Base-by-base conservation (phyloP, 768 basidiomycete genomes). In the Suillus tomentosus region DNA sequence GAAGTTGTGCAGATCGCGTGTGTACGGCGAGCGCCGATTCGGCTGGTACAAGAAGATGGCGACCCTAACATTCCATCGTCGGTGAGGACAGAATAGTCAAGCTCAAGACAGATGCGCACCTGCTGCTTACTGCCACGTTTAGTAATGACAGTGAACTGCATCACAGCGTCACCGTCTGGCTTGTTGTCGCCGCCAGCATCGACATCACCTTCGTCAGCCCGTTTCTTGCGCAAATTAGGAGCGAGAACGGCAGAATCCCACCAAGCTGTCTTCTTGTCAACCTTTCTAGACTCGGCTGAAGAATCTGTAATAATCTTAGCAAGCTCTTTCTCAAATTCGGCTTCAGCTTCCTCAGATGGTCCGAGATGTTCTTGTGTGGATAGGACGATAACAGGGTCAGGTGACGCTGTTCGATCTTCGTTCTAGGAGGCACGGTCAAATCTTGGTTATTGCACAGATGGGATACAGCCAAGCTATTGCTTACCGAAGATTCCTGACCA, bases 51-150 rank as follows among this genome's bases (percentile, higher is more conserved):
- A 94, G 89, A 53, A 99, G 82, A 71, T 93, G 87, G n/a, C 93
- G 91, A 24, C 84, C 83, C 95, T 97, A 65, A 47, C 24, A 50
- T 55, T 61, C 47, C 24, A 48, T 55, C 64, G 51, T 19, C 6
- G 36, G 56, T 70, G 36, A 34, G 68, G 65, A 68, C 19, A 65
- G 17, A n/a, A 42, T 63, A 62, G 61, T 24, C 53, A 37, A 47
- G 66, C 48, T 50, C 36, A 60, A n/a, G 39, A 47, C 5, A 27
- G 59, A 56, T 17, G 76, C 83, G 62, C 69, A 91, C 94, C 81
- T 94, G 92, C 76, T 93, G 94, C 75, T 91, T 97, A 74, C 93
- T 94, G 6, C 97, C 96, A 63, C 88, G 87, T 81, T 96, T 96
- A 8, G 95, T 92, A 67, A 99, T 82, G 50, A 99, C 81, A 5